Conservation (phyloP, 179 eudicot species). For the Patellifolia procumbens region DNA sequence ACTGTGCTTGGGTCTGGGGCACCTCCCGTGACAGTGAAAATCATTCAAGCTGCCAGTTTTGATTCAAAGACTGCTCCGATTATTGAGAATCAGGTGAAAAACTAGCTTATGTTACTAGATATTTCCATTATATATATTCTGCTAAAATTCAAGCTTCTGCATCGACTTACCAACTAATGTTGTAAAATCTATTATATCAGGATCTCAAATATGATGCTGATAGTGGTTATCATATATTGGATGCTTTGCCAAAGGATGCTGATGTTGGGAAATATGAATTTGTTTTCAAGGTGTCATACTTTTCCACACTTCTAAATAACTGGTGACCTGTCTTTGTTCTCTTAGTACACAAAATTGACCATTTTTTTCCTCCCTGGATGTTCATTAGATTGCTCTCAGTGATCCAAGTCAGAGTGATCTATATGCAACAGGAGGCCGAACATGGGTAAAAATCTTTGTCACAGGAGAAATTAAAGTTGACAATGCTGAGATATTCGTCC, state of each 20-base stretch:
- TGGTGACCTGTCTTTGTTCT: not conserved
- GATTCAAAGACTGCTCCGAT: slow-evolving; percentile 71
- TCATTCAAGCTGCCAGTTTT: slow-evolving; percentile 61
- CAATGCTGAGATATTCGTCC: slow-evolving; percentile 67
- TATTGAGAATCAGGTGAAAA: slow-evolving; percentile 67
- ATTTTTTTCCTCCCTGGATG: slow-evolving; percentile 1
- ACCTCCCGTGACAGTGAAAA: slow-evolving; percentile 70
- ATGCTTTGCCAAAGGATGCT: slow-evolving; percentile 55
- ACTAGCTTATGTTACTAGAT: not conserved
- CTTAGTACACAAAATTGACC: slow-evolving; percentile 1
- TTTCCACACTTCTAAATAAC: not conserved
- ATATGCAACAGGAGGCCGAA: slow-evolving; percentile 72
- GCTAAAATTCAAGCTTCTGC: slow-evolving; percentile 4
- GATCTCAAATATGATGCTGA: slow-evolving; percentile 71
- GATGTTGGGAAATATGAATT: slow-evolving; percentile 79
- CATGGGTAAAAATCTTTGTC: slow-evolving; percentile 52
- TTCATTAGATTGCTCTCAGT: slow-evolving; percentile 54
- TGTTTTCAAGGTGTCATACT: slow-evolving; percentile 62
- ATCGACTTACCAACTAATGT: slow-evolving; percentile 12
- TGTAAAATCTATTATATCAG: slow-evolving; percentile 37
- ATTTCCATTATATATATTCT: not conserved
- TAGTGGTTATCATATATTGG: slow-evolving; percentile 62
- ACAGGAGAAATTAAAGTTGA: slow-evolving; percentile 64
- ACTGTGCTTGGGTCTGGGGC: slow-evolving; percentile 78
- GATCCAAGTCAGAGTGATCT: slow-evolving; percentile 57